A percentile compares a stretch with the other conserved stretches of the same genome.
phyloP scores from a whole-genome alignment of 2,329 filamentous ascomycete genomes.

The Xylaria sp. region DNA sequence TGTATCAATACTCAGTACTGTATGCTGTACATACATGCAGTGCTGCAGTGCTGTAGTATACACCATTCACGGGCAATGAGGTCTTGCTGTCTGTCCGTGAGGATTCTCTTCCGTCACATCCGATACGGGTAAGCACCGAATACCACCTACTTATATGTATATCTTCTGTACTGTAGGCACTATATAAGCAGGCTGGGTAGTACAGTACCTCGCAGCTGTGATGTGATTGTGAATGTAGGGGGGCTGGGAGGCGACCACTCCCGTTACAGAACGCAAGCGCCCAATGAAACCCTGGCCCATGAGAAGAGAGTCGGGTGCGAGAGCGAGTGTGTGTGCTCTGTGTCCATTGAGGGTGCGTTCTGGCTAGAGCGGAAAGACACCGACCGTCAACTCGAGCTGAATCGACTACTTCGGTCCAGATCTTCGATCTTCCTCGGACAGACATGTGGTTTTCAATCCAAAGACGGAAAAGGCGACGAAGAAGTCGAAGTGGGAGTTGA shows the following conservation, averaged over 20 bases:
- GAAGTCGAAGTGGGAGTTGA: slow-evolving; percentile 7
- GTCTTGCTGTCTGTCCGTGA: neutral
- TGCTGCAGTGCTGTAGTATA: neutral
- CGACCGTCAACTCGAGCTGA: slow-evolving; percentile 23
- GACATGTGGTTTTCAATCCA: neutral
- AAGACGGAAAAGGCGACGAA: neutral
- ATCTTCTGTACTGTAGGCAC: slow-evolving; percentile 1
- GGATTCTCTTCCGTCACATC: slow-evolving; percentile 26
- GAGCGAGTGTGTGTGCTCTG: slow-evolving; percentile 29
- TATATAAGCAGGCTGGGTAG: slow-evolving; percentile 17
- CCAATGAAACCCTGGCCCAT: slow-evolving; percentile 43
- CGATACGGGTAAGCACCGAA: slow-evolving; percentile 26
- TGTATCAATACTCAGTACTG: neutral
- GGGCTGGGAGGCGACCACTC: slow-evolving; percentile 23
- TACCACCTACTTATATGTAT: neutral
- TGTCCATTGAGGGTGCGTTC: slow-evolving; percentile 1
- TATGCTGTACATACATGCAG: too few species aligned
- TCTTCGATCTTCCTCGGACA: neutral
- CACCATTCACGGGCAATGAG: neutral
- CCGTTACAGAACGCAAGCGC: slow-evolving; percentile 45
- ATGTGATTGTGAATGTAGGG: slow-evolving; percentile 22
- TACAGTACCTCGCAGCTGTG: slow-evolving; percentile 33
- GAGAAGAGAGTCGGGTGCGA: slow-evolving; percentile 26
- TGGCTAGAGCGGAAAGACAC: slow-evolving; percentile 22
- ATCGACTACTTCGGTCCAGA: neutral